Percentiles rank a stretch among this genome's conserved stretches.
phyloP scores from a whole-genome alignment of 2,329 filamentous ascomycete species.

The Arthrocladium fulminans region DNA sequence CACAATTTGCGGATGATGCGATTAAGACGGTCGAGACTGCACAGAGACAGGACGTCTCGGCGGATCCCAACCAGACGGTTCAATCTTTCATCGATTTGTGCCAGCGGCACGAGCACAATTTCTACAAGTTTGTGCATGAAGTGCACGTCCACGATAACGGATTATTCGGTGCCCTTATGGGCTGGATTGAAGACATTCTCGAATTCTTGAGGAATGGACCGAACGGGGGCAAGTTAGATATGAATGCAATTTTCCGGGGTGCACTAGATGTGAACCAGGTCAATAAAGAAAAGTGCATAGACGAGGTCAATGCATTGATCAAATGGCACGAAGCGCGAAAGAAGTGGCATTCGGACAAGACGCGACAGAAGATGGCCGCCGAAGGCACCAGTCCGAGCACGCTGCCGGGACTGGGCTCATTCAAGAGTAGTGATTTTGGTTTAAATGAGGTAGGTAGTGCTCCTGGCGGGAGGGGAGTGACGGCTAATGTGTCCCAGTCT shows the following conservation, averaged over 20 bases:
- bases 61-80: slow-evolving; percentile 95
- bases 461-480: slow-evolving; percentile 6
- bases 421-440: slow-evolving; percentile 80
- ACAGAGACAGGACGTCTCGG: slow-evolving; percentile 70
- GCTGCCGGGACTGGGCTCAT: slow-evolving; percentile 48
- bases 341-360: slow-evolving; percentile 98
- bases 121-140: slow-evolving; percentile 98
- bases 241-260: slow-evolving; percentile 86
- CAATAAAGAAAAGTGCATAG: slow-evolving; percentile 61
- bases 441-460: slow-evolving; percentile 57
- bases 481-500: slow-evolving; percentile 30
- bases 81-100: slow-evolving; percentile 97
- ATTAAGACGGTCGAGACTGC: slow-evolving; percentile 67
- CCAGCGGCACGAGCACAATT: slow-evolving; percentile 86
- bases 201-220: slow-evolving; percentile 86
- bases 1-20: slow-evolving; percentile 83
- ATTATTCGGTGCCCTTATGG: slow-evolving; percentile 91
- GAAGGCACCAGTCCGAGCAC: slow-evolving; percentile 51
- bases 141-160: slow-evolving; percentile 96
- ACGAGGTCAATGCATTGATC: slow-evolving; percentile 78
- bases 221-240: slow-evolving; percentile 74
- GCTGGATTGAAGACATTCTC: slow-evolving; percentile 91
- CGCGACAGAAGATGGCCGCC: slow-evolving; percentile 95
- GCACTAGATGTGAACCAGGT: slow-evolving; percentile 59
- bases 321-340: slow-evolving; percentile 91